Evolutionary conservation across 306 rosid genomes (phyloP).

Genomic region (Styphnolobium japonicum): DNA sequence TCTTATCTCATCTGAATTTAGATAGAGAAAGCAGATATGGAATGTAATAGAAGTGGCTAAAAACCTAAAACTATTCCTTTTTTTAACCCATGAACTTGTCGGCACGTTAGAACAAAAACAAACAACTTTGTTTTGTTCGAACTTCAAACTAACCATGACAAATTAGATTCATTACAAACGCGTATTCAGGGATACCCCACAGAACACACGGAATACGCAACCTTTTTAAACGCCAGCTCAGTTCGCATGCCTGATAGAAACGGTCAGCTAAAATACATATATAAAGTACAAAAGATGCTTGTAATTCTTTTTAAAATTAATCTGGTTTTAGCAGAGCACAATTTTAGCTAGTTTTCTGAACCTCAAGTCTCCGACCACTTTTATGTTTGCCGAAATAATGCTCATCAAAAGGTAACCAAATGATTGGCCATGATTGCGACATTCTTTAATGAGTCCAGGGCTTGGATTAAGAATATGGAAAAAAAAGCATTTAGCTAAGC

Average conservation of each 20-base stretch:
- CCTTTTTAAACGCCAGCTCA: conserved; percentile 41
- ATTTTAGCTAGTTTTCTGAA: conserved; percentile 2
- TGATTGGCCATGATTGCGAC: conserved; percentile 51
- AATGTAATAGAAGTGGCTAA: not conserved
- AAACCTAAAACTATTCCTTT: conserved; percentile 6
- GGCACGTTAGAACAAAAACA: conserved; percentile 52
- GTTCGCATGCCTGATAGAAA: conserved; percentile 31
- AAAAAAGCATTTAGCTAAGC: not conserved
- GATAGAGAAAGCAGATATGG: conserved; percentile 4
- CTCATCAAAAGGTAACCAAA: conserved; percentile 38
- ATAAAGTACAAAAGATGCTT: not conserved
- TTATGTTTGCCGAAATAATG: conserved; percentile 24
- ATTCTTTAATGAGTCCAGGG: conserved; percentile 30
- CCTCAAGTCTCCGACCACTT: conserved; percentile 28
- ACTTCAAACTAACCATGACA: conserved; percentile 53
- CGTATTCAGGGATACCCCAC: conserved; percentile 21
- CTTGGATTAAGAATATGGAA: conserved; percentile 26
- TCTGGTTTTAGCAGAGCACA: conserved; percentile 3
- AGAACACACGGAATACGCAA: conserved; percentile 7
- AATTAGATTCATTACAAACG: conserved; percentile 42
- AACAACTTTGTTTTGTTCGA: conserved; percentile 42
- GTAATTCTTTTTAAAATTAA: not conserved
- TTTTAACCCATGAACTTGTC: conserved; percentile 39
- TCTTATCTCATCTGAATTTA: conserved; percentile 31
- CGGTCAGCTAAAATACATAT: conserved; percentile 1